A percentile compares a stretch with the other conserved stretches of the same genome.
These are phyloP conservation scores for Elsinoe arachidis DNA, from an alignment of 2,329 filamentous ascomycete species.

Conservation along the genomic window DNA sequence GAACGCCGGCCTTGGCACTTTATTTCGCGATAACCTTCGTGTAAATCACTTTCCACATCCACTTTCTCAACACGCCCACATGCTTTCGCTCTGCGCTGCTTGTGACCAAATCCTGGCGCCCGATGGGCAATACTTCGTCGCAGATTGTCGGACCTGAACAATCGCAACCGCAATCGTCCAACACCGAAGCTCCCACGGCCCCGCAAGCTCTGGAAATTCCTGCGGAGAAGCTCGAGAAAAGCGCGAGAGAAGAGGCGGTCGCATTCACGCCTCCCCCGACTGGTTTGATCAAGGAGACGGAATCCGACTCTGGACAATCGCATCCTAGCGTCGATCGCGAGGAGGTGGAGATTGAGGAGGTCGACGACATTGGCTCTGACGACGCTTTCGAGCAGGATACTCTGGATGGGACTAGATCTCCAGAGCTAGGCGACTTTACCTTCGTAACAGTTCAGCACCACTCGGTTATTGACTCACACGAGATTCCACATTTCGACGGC, in stretches of 20 bases:
- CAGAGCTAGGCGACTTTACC: no score
- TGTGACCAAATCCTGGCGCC: background rate
- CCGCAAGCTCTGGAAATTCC: background rate
- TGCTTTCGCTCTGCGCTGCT: background rate
- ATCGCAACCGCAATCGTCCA: background rate
- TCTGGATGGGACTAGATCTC: no score
- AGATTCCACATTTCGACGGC: background rate
- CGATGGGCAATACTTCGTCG: slow-evolving; percentile 10
- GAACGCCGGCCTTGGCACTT: slow-evolving; percentile 6
- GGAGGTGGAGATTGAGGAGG: background rate
- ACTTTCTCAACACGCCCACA: background rate
- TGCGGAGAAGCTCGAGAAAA: background rate
- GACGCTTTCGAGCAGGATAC: background rate
- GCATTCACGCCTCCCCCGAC: slow-evolving; percentile 1
- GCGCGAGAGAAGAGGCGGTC: background rate
- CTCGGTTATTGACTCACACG: background rate
- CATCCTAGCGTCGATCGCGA: background rate
- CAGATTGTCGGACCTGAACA: slow-evolving; percentile 5
- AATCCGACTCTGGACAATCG: background rate
- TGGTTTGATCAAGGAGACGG: background rate
- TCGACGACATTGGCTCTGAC: background rate
- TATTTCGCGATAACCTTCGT: background rate
- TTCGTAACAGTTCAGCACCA: background rate
- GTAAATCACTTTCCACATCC: background rate
- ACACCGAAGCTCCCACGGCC: background rate